Evolutionary conservation across 495 filamentous ascomycete genomes (phyloP).

Genomic region (Lentithecium fluviatile): DNA sequence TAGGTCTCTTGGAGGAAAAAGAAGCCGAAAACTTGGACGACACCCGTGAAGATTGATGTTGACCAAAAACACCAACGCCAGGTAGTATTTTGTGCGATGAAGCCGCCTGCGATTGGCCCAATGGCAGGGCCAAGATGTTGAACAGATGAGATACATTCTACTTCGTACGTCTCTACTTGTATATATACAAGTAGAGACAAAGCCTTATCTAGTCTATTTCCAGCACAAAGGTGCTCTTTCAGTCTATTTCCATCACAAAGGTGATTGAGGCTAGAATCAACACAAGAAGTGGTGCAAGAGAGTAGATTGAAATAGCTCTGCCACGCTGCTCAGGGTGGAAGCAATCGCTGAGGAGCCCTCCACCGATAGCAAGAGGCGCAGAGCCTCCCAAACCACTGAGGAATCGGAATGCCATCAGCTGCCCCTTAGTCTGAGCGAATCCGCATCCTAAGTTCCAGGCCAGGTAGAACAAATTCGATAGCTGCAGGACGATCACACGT

Average conservation of each 20-base stretch:
- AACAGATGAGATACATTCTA: too few relatives aligned
- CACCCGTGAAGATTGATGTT: conserved; percentile 58
- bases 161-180: too few relatives aligned
- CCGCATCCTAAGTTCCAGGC: conserved; percentile 45
- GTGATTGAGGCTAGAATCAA: too few relatives aligned
- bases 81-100: conserved; percentile 64
- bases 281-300: conserved; percentile 45
- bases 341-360: conserved; percentile 44
- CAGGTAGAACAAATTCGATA: conserved; percentile 44
- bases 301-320: conserved; percentile 44
- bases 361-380: conserved; percentile 46
- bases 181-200: too few relatives aligned
- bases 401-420: conserved; percentile 47
- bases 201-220: too few relatives aligned
- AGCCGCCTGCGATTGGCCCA: conserved; percentile 45
- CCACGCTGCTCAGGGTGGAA: conserved; percentile 45
- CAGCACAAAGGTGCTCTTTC: too few relatives aligned
- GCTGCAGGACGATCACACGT: conserved; percentile 43
- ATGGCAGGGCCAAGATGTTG: conserved; percentile 45
- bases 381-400: conserved; percentile 45
- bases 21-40: conserved; percentile 63
- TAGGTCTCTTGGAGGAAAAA: conserved; percentile 67
- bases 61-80: conserved; percentile 47
- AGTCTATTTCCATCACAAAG: too few relatives aligned
- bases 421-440: conserved; percentile 40